Conservation (phyloP, 139 green algal genomes). For the Chlorella ohadii region DNA sequence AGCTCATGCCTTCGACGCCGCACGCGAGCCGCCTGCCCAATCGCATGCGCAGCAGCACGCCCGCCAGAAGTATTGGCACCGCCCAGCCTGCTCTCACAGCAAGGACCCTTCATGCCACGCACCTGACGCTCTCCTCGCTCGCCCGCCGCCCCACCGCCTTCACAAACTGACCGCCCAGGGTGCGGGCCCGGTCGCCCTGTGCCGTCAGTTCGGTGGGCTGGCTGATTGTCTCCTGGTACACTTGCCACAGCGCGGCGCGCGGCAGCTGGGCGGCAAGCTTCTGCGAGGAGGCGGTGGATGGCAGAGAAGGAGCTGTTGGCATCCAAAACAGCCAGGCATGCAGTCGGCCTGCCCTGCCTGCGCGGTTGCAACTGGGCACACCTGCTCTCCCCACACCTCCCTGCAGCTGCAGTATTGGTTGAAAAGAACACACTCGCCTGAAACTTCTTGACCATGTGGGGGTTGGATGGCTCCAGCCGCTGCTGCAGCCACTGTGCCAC, state of each 20-base stretch:
- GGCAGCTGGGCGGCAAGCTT: not conserved
- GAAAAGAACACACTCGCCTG: no score
- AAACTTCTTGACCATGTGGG: no score
- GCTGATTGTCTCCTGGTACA: not conserved
- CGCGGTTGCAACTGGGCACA: no score
- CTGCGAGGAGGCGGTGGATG: not conserved
- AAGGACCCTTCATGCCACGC: no score
- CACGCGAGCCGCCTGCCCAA: no score
- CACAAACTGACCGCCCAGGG: constrained; percentile 16
- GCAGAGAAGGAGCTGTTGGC: not conserved
- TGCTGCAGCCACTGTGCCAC: not conserved
- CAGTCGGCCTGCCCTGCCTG: no score
- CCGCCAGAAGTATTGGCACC: no score
- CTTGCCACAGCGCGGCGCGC: not conserved
- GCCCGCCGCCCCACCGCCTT: not conserved
- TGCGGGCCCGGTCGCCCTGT: not conserved
- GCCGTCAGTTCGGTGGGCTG: constrained; percentile 11
- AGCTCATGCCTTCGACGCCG: not conserved
- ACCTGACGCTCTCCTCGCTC: not conserved
- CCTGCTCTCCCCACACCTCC: no score
- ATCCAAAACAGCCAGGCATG: no score
- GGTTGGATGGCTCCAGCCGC: not conserved
- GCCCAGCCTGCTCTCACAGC: no score
- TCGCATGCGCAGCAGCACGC: no score
- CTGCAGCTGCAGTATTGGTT: no score